phyloP scores from a whole-genome alignment of 768 basidiomycete species.

The Gymnopilus dilepis region DNA sequence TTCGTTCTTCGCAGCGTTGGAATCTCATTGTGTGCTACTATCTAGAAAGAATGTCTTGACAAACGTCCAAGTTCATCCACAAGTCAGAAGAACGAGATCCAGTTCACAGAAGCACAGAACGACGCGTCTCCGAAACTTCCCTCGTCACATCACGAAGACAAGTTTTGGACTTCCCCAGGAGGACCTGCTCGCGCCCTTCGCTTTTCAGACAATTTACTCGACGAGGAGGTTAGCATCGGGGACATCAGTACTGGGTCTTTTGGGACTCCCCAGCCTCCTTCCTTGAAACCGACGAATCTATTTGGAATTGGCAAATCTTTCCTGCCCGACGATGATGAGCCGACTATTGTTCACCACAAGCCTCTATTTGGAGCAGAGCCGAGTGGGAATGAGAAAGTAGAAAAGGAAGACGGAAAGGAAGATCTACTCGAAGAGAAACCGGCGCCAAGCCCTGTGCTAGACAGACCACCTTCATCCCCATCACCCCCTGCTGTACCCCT shows the following conservation, averaged over 20 bases:
- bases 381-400: background rate
- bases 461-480: background rate
- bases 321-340: slow-evolving; percentile 18
- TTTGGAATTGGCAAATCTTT: slow-evolving; percentile 24
- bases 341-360: slow-evolving; percentile 18
- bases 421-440: background rate
- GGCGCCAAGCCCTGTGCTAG: background rate
- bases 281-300: slow-evolving; percentile 16
- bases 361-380: background rate
- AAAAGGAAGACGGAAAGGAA: background rate
- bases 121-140: slow-evolving; percentile 4
- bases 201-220: slow-evolving; percentile 66
- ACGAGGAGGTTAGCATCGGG: slow-evolving; percentile 65
- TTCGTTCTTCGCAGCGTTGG: background rate
- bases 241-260: slow-evolving; percentile 57
- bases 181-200: slow-evolving; percentile 59
- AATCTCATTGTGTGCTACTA: slow-evolving; percentile 13
- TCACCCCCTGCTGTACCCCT: background rate
- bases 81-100: slow-evolving; percentile 22
- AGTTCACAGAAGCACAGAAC: background rate
- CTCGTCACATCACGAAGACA: slow-evolving; percentile 50
- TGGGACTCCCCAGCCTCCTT: slow-evolving; percentile 32
- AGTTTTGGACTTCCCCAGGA: slow-evolving; percentile 69
- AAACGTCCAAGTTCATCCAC: slow-evolving; percentile 10
- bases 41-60: slow-evolving; percentile 31